A percentile compares a stretch with the other conserved stretches of the same genome.
Conservation (phyloP, 2,329 filamentous ascomycete species). For the Juglanconis sp. region DNA sequence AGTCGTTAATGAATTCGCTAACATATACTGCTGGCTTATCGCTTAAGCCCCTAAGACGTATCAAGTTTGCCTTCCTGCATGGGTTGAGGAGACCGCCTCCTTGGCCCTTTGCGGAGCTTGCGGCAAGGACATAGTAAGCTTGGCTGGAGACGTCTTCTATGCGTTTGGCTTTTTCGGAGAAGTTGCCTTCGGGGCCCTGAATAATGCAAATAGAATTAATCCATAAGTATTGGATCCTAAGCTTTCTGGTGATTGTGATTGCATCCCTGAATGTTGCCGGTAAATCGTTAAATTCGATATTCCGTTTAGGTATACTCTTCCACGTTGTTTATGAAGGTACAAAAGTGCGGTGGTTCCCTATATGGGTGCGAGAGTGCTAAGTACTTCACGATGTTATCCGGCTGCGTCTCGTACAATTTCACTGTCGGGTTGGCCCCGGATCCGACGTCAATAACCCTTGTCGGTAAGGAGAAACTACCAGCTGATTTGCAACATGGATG, state of each 20-base stretch:
- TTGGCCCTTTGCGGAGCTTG: constrained; percentile 18
- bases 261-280: constrained; percentile 7
- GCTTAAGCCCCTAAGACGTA: neutral
- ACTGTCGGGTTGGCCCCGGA: neutral
- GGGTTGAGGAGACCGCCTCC: constrained; percentile 21
- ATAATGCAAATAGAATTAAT: constrained; percentile 18
- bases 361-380: constrained; percentile 22
- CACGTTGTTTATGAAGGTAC: neutral
- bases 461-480: constrained; percentile 5
- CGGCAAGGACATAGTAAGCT: constrained; percentile 25
- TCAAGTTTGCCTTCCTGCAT: constrained; percentile 5
- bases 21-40: constrained; percentile 21
- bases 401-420: constrained; percentile 12
- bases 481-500: neutral
- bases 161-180: constrained; percentile 16
- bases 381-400: constrained; percentile 6
- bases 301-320: neutral
- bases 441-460: constrained; percentile 11
- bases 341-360: constrained; percentile 10
- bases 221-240: constrained; percentile 3
- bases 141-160: constrained; percentile 25
- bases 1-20: constrained; percentile 30
- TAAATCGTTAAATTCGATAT: neutral
- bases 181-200: constrained; percentile 17
- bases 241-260: neutral